Conservation (phyloP, 2,329 filamentous ascomycete genomes). For the Exophiala lecanii-corni region DNA sequence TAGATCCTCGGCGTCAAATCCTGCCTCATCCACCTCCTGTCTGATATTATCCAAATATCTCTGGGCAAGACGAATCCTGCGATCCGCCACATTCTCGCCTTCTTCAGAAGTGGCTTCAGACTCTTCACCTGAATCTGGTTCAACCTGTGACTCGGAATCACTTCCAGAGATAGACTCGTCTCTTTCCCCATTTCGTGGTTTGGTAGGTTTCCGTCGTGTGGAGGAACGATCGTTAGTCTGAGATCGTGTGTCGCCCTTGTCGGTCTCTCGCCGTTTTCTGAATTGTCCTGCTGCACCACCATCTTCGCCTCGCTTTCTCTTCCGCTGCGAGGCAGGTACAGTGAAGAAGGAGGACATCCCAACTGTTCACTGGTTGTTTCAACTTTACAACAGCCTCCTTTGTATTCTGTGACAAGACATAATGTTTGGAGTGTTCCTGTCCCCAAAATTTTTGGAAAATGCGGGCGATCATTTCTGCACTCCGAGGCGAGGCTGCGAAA, state of each 20-base stretch:
- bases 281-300: conserved; percentile 42
- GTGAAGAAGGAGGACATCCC: conserved; percentile 95
- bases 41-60: conserved; percentile 88
- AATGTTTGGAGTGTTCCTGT: too few species aligned
- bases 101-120: conserved; percentile 50
- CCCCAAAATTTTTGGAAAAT: conserved; percentile 13
- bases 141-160: conserved; percentile 65
- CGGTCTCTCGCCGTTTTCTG: conserved; percentile 43
- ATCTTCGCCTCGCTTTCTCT: conserved; percentile 70
- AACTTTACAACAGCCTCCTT: conserved; percentile 6
- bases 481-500: too few species aligned
- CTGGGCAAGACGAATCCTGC: conserved; percentile 80
- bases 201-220: conserved; percentile 40
- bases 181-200: conserved; percentile 39
- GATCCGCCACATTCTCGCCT: conserved; percentile 81
- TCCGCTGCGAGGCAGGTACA: conserved; percentile 76
- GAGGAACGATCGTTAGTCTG: conserved; percentile 28
- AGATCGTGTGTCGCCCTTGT: conserved; percentile 41
- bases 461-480: background rate
- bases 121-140: conserved; percentile 58
- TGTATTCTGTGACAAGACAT: too few species aligned
- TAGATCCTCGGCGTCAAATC: conserved; percentile 91
- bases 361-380: background rate
- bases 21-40: conserved; percentile 73
- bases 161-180: conserved; percentile 85